phyloP scores from a whole-genome alignment of 371 early-diverging fungal species.

The Mortierella sp. region DNA sequence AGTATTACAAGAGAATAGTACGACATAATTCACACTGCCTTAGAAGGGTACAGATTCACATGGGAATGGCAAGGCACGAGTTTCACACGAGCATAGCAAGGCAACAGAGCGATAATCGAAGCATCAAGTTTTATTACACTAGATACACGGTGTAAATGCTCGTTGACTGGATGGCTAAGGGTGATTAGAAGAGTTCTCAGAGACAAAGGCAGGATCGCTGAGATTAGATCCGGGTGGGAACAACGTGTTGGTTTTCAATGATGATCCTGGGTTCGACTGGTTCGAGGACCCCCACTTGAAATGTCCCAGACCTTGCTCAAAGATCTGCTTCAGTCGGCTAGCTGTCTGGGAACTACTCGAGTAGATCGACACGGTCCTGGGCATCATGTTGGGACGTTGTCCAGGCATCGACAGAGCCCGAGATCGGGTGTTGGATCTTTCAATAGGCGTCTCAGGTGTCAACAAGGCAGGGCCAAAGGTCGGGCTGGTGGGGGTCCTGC shows the following conservation, averaged over 20 bases:
- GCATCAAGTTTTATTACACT: no score
- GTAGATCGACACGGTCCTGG: conserved; percentile 55
- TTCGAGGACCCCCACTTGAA: conserved; percentile 31
- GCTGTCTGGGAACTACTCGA: conserved; percentile 57
- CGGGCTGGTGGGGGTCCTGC: not conserved
- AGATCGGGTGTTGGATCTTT: conserved; percentile 18
- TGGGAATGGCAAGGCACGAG: no score
- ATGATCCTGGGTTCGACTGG: conserved; percentile 5
- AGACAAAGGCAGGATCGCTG: not conserved
- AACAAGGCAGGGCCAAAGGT: conserved; percentile 10
- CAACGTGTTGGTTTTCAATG: not conserved
- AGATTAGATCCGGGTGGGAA: not conserved
- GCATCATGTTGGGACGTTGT: conserved; percentile 47
- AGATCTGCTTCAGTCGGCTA: conserved; percentile 37
- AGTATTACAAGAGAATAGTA: no score
- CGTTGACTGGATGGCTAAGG: not conserved
- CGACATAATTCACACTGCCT: no score
- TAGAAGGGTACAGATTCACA: no score
- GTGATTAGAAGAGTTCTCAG: not conserved
- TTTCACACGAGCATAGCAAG: no score
- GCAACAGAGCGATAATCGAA: no score
- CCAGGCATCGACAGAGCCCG: conserved; percentile 54
- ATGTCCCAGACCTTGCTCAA: conserved; percentile 52
- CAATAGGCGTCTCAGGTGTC: conserved; percentile 18
- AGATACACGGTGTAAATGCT: not conserved